Evolutionary conservation across 2,329 filamentous ascomycete species (phyloP), one percentile per base, ranked within the genome.

Genomic region (Trichoderma guizhouense): DNA sequence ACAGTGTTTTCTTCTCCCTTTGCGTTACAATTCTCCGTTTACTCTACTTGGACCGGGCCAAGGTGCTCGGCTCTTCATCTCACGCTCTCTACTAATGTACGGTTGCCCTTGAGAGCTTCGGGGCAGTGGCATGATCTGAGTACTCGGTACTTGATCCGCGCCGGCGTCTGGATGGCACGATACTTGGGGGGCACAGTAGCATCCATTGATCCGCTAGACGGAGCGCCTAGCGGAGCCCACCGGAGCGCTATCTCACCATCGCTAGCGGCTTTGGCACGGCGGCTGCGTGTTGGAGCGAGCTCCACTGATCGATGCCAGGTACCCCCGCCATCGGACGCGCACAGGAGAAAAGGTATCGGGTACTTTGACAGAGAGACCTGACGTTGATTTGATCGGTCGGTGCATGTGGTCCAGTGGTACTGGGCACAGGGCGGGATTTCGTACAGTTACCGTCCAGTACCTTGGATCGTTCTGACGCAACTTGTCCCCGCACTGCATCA

Each of bases 241-340:
- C 51, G 47, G 62, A 39, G 47, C 64, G 43, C 64, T n/a, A 39
- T 26, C 64, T 32, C 30, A 12, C 47, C 39, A 39, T 26, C n/a
- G 34, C 61, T 47, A 30, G 43, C 61, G 61, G 61, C 12, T 39
- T 30, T 53, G n/a, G 47, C 63, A 12, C 28, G 58, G 60, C 34
- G 32, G 60, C 34, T 62, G 28, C 28, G 8, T 21, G 18, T 7
- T 53, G 5, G 24, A 57, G 53, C n/a, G 58, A 30, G 32, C 66
- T 43, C 66, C 66, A 28, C 66, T 62, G 66, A 69, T 69, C 66
- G 66, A 36, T 62, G 66, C 66, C 43, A 53, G 66, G 66, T 36
- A 58, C 57, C 57, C 57, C 57, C 57, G 57, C 57, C 57, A 60
- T 60, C 18, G 30, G 39, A 34, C 26, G 28, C 14, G 62, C 39